Base-by-base conservation (phyloP, 1,139 yeast genomes). In the Yamadazyma taylorii region DNA sequence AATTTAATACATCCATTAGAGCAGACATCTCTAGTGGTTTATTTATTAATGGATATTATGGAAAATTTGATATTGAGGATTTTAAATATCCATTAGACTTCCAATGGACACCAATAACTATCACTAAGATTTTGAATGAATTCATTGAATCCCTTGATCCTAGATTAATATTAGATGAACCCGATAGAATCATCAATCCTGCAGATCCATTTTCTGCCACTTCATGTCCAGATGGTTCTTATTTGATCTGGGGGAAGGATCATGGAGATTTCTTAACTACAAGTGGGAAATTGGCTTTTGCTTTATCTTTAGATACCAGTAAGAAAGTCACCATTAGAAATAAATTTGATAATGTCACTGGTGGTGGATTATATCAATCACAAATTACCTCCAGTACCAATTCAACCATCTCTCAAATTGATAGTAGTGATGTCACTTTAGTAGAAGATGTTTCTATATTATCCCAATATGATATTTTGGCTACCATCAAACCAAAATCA, bases 311-410 rank as follows among this genome's bases (percentile, higher is more conserved):
- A 53, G 88, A 81, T 51, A 76, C 78, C 42, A 57, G 69, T 38
- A 69, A 77, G 43, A 56, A 63, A 23, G 73, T 86, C 44, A 64
- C 73, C 41, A 73, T 78, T 56, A 73, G 85, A 58, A 75, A 82
- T 38, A 78, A 76, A 51, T 88, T 69, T 52, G 96, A 90, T 58
- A 88, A 86, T 56, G 61, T 73, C 19, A 64, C 77, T 17, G 75
- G 75, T 32, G 94, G 92, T 27, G 96, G 96, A 45, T 59, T 79
- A n/a, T 80, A 83, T 59, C 88, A 85, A 59, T 75, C 90, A n/a
- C 90, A 85, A 56, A 61, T 89, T 40, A 67, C 81, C 10, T 59
- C 70, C 12, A 46, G 53, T 24, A 46, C 48, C 11, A 49, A 58
- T 5, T 40, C 58, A 22, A 48, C 59, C n/a, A 50, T 60, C 24